phyloP scores from a whole-genome alignment of 768 basidiomycete genomes.

The Panus rudis region DNA sequence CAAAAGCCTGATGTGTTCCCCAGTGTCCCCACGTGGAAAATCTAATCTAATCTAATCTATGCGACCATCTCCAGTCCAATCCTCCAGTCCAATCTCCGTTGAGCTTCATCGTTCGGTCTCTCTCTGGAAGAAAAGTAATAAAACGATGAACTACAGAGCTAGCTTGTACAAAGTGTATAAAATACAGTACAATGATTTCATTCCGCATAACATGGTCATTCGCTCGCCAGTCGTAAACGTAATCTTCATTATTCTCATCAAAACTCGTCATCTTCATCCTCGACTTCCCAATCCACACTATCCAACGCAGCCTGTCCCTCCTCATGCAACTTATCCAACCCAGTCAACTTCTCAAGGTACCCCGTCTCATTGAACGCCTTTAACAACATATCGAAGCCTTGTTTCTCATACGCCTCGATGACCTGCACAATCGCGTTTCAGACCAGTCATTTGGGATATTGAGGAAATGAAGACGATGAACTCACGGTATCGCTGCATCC shows the following conservation, averaged over 20 bases:
- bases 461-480: slow-evolving; percentile 1
- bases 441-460: background rate
- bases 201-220: too few relatives aligned
- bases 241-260: background rate
- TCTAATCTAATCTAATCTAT: too few relatives aligned
- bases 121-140: too few relatives aligned
- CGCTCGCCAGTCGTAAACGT: background rate
- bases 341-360: slow-evolving; percentile 46
- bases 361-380: slow-evolving; percentile 81
- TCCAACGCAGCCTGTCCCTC: slow-evolving; percentile 47
- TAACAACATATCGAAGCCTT: slow-evolving; percentile 74
- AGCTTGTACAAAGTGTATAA: too few relatives aligned
- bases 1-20: too few relatives aligned
- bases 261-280: slow-evolving; percentile 25
- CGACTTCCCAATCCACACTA: slow-evolving; percentile 43
- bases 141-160: too few relatives aligned
- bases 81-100: too few relatives aligned
- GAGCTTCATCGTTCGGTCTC: too few relatives aligned
- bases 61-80: too few relatives aligned
- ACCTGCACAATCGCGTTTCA: slow-evolving; percentile 41
- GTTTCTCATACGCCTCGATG: slow-evolving; percentile 69
- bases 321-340: slow-evolving; percentile 46
- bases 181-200: too few relatives aligned
- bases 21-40: too few relatives aligned
- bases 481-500: slow-evolving; percentile 80